Base-by-base conservation (phyloP, 2,329 filamentous ascomycete species). In the Aspergillus fructus region DNA sequence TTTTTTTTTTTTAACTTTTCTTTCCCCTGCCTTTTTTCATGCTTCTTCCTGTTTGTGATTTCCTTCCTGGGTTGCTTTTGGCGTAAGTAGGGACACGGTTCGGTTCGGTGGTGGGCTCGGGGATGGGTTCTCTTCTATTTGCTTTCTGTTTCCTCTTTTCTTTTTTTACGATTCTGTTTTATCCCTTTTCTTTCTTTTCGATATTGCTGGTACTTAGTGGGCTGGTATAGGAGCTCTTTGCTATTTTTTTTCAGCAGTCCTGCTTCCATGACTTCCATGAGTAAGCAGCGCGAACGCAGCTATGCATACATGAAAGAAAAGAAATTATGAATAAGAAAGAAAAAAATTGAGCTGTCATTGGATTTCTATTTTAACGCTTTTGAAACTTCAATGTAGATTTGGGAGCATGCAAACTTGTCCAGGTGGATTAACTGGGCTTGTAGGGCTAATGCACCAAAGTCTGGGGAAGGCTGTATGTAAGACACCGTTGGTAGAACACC, bases 1-100 rank as follows among this genome's bases (percentile, higher is more conserved):
- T 53, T 54, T 41, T 19, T 19, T 19, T 0, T 3, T 19, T 19
- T 53, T 54, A 39, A 19, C 53, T 63, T 62, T 53, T 39, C 30
- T 59, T 46, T 46, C 21, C 41, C 34, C 8, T 17, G 49, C n/a
- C 17, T 49, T 39, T 49, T 54, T 43, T 50, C 34, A 49, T 19
- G 48, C 30, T 53, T 23, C 24, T 46, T 46, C 24, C 11, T 17
- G 5, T 24, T 30, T 19, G 42, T 23, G 15, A 46, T 23, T 46
- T 30, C 30, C 13, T 33, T 7, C 21, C 13, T 8, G 23, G 12
- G 12, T 37, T 37, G 34, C 27, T 15, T 37, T n/a, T 37, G 34
- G 34, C 34, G 34, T 37, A 37, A n/a, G 34, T 13, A 37, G 13
- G 34, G 15, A 30, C 27, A 30, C 27, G 27, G 27, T 30, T 30